Percentiles rank a stretch among this genome's conserved stretches.
phyloP scores from a whole-genome alignment of 73 alveolate genomes.

The Blepharisma japonicum region DNA sequence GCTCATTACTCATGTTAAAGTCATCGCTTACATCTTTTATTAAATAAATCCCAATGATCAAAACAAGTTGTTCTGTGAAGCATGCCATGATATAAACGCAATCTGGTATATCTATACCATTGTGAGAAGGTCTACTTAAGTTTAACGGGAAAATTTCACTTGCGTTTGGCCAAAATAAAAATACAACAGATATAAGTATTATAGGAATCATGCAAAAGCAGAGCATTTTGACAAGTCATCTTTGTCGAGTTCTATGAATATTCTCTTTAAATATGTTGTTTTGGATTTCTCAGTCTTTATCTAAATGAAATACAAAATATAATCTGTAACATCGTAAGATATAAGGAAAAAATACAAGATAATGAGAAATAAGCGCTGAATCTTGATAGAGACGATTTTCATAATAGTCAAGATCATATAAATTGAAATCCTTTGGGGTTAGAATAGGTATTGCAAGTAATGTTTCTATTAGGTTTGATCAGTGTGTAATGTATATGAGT shows the following conservation, averaged over 20 bases:
- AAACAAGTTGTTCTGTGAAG: not conserved
- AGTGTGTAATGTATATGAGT: constrained; percentile 10
- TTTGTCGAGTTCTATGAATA: not conserved
- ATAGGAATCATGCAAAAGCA: constrained; percentile 10
- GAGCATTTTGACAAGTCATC: not conserved
- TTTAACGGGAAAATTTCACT: not conserved
- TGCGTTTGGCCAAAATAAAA: not conserved
- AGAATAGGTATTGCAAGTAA: not conserved
- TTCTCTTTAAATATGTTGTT: not conserved
- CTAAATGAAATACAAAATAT: not conserved
- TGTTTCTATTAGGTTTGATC: constrained; percentile 2
- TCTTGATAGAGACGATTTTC: not conserved
- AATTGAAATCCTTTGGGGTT: not conserved
- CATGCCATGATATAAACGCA: constrained; percentile 8
- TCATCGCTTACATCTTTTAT: not conserved
- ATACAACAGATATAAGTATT: not conserved
- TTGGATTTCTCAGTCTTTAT: no score
- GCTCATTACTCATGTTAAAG: constrained; percentile 12
- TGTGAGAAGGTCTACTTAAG: not conserved
- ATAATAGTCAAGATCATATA: not conserved
- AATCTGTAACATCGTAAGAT: not conserved
- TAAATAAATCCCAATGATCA: not conserved
- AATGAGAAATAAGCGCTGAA: constrained; percentile 1
- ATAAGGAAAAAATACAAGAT: constrained; percentile 3
- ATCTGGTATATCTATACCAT: not conserved